Evolutionary conservation across 2,329 filamentous ascomycete genomes (phyloP), one percentile per base, ranked within the genome.

Genomic region (Stagonosporopsis cucurbitacearum): DNA sequence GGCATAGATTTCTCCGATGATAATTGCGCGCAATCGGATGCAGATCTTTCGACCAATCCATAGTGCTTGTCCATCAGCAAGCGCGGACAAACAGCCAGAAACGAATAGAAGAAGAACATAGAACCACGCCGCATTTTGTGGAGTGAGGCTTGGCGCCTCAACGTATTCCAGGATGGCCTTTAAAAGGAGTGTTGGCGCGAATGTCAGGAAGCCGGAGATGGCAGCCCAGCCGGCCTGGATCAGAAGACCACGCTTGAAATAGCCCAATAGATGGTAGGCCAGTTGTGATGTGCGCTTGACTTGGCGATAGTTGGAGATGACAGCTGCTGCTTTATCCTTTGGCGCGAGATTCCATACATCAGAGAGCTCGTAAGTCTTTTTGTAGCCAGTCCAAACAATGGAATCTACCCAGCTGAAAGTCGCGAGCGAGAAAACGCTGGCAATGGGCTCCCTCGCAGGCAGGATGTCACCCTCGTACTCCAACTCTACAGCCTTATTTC

Each of bases 1-100:
- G 54, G 92, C 91, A 74, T 99, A 99, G 42, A 99, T 95, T 70
- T 99, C 95, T 51, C 95, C 95, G 63, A 99, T 92, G 59, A 99
- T 92, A 70, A 99, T 95, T 46, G 95, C 93, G 60, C 94, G 89
- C 39, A 98, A 83, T 59, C 92, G 89, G 67, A 99, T 94, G 77
- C 93, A 97, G 59, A 98, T 90, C 76, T 92, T 96, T 52, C 95
- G 89, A 15, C 95, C 95, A 56, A 96, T 89, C 90, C 91, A 99
- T 0, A 99, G 82, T 8, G 92, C 91, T 74, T 95, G 90, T 19
- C 90, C 91, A 75, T 95, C 92, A 28, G 88, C 88, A 20, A 96
- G 81, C 5, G 94, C 95, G 55, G 92, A 90, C 22, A 95, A 79
- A 36, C 90, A 83, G 56, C 95, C 92, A 7, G 93, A 89, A 36